Evolutionary conservation across 2,329 filamentous ascomycete genomes (phyloP).

Genomic region (Metarhizium anisopliae): DNA sequence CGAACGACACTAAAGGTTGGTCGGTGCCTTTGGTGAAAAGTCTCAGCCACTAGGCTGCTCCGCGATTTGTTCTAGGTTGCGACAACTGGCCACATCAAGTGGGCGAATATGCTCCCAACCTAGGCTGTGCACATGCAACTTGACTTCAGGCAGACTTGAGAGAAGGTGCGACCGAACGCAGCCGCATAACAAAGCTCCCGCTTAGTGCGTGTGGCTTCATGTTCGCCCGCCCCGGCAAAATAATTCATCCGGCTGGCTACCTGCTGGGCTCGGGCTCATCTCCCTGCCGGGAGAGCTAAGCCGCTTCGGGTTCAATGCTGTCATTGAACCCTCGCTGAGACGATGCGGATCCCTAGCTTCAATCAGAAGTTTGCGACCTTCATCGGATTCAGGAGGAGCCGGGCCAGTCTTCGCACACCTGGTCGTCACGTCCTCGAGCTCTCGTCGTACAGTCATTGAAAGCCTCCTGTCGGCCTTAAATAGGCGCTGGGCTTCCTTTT

Average conservation of each 20-base stretch:
- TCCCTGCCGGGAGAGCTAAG: background rate
- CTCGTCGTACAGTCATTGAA: background rate
- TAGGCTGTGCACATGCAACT: too few species aligned
- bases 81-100: conserved; percentile 1
- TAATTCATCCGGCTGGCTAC: conserved; percentile 9
- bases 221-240: conserved; percentile 5
- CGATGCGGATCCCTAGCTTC: conserved; percentile 9
- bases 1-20: too few species aligned
- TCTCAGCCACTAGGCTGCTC: background rate
- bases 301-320: background rate
- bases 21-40: too few species aligned
- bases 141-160: too few species aligned
- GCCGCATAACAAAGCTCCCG: too few species aligned
- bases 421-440: background rate
- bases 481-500: background rate
- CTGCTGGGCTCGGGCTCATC: background rate
- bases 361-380: background rate
- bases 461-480: background rate
- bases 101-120: background rate
- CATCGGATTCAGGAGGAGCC: conserved; percentile 1
- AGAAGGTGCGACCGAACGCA: too few species aligned
- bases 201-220: too few species aligned
- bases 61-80: background rate
- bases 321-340: background rate
- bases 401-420: background rate